Conservation (phyloP, 805 yeast genomes). For the Torulaspora franciscae region DNA sequence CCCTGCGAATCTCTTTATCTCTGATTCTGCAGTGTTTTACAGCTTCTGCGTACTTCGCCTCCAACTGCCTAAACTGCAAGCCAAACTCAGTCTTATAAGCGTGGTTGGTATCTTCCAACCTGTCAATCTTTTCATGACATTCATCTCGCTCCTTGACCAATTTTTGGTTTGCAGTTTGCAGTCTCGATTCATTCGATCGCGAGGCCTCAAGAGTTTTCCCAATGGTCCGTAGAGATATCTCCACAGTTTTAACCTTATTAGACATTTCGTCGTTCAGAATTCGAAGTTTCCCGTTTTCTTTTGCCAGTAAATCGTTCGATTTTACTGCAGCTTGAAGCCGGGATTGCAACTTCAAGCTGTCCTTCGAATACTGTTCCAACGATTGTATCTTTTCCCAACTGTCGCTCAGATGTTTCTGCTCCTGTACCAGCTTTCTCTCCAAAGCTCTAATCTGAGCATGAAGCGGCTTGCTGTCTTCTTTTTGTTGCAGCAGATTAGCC, state of each 20-base stretch:
- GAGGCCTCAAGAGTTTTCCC: neutral
- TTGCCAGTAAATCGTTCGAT: neutral
- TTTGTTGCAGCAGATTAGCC: slow-evolving; percentile 2
- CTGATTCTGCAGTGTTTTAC: slow-evolving; percentile 3
- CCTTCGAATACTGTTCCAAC: slow-evolving; percentile 2
- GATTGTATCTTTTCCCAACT: neutral
- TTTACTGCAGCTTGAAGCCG: neutral
- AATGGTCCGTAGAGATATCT: neutral
- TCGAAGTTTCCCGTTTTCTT: slow-evolving; percentile 1
- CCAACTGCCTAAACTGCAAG: neutral
- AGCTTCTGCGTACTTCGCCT: slow-evolving; percentile 1
- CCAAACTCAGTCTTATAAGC: slow-evolving; percentile 1
- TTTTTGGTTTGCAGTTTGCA: slow-evolving; percentile 1
- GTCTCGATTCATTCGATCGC: neutral
- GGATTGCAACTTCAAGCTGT: neutral
- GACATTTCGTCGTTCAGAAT: neutral
- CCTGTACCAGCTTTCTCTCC: slow-evolving; percentile 1
- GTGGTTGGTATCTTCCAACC: slow-evolving; percentile 1
- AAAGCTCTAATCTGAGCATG: slow-evolving; percentile 1
- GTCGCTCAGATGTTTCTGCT: neutral
- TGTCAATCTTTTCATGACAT: neutral
- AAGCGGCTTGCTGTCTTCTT: neutral
- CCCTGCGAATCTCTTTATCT: slow-evolving; percentile 1
- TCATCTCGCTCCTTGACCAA: slow-evolving; percentile 1
- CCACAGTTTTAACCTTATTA: neutral